Conservation (phyloP, 2,329 filamentous ascomycete genomes). For the Colletotrichum musae region DNA sequence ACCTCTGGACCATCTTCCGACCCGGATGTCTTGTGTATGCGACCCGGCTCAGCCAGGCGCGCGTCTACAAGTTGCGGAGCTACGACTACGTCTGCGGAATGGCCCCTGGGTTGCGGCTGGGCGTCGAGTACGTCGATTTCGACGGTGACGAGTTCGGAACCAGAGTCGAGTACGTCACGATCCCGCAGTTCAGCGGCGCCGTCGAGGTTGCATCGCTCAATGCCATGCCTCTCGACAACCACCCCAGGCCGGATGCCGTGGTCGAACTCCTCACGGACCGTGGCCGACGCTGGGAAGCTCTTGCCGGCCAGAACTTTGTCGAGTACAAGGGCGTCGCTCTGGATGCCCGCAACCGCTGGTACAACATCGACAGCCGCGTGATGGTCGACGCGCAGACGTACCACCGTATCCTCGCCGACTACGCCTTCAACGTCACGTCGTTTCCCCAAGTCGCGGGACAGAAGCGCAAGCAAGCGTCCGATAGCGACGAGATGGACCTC, state of each 20-base stretch:
- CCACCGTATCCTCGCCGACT: constrained; percentile 88
- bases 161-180: constrained; percentile 49
- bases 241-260: constrained; percentile 55
- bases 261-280: constrained; percentile 53
- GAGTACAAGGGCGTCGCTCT: constrained; percentile 58
- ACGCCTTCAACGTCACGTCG: constrained; percentile 66
- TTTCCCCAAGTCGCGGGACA: constrained; percentile 40
- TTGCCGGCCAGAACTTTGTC: constrained; percentile 63
- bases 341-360: constrained; percentile 48
- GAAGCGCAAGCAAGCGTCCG: constrained; percentile 40
- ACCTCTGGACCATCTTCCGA: constrained; percentile 68
- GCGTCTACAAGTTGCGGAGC: constrained; percentile 54
- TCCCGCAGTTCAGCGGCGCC: constrained; percentile 59
- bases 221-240: constrained; percentile 60
- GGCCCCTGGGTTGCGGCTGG: constrained; percentile 45
- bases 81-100: constrained; percentile 55
- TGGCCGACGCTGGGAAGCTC: constrained; percentile 60
- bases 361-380: constrained; percentile 87
- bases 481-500: constrained; percentile 44
- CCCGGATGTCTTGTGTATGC: constrained; percentile 60
- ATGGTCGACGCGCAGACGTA: constrained; percentile 91
- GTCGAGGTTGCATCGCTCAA: constrained; percentile 58
- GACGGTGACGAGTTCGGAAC: constrained; percentile 63
- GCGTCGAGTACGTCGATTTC: constrained; percentile 59
- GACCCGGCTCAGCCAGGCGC: constrained; percentile 55